Evolutionary conservation across 2,329 filamentous ascomycete species (phyloP), one percentile per base, ranked within the genome.

Genomic region (Colletotrichum eremochloae): DNA sequence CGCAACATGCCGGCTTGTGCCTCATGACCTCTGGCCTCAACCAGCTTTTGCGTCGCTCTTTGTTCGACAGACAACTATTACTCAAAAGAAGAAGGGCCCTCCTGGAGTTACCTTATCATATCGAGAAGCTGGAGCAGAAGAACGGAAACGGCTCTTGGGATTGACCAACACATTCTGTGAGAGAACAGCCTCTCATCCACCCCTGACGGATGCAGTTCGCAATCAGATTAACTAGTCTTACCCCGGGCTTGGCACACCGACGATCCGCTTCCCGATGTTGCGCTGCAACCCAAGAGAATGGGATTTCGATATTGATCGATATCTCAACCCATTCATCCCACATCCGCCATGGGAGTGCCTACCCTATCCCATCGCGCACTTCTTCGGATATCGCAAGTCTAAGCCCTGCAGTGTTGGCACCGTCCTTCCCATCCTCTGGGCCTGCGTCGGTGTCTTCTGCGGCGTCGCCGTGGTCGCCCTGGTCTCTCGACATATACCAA

Each of bases 241-340:
- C 66, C 69, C 69, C 69, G 20, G 69, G 60, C 66, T 72, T 69
- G 69, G 69, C 69, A 42, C 48, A 33, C 40, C 55, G 36, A 56
- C 60, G 53, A 69, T 60, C 65, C 8, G 60, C 33, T 55, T 18
- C 38, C 60, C 55, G 40, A 72, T 72, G 69, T 61, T 42, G 69
- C 66, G 55, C 29, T 72, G 60, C 71, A 67, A 73, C 58, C 71
- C 63, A 31, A 64, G 29, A 24, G 42, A 53, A 42, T 87, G 85
- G 83, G 86, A 91, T 77, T 90, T 97, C 81, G 90, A 96, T 81
- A 88, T 97, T 74, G 95, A 97, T 84, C 83, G 82, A n/a, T 90
- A 92, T 79, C 79, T 97, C 63, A 94, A 96, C 79, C 92, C 87
- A 3, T 85, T 90, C 72, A 78, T 97, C 33, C 93, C 93, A 11